Evolutionary conservation across 1,284 basidiomycete genomes (phyloP), one percentile per base, ranked within the genome.

Genomic region (Tilletia indica): DNA sequence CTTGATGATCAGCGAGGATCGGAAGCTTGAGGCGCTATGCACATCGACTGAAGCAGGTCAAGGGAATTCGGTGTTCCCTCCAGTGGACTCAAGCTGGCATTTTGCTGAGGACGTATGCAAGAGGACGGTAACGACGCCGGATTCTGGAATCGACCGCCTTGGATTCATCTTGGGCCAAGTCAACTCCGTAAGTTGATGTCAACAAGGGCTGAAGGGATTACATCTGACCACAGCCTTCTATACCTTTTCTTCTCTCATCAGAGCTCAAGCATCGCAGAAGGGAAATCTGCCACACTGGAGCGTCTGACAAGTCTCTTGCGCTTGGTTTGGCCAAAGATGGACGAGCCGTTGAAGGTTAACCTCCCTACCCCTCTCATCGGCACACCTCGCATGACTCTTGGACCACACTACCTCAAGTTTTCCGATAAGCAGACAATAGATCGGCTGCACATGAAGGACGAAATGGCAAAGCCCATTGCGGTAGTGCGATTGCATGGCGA

Each of bases 401-500:
- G n/a, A 9, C 67, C 67, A 16, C 67, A 68, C 42, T 48, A 48
- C 49, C 45, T 68, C 39, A 45, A 48, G 19, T 51, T 19, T n/a
- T n/a, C n/a, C n/a, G n/a, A n/a, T n/a, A n/a, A n/a, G n/a, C n/a
- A n/a, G n/a, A n/a, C n/a, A n/a, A n/a, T 47, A 19, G 39, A 47
- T 45, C 9, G 67, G 16, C 67, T 68, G 9, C n/a, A 25, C 16
- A 68, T 68, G 67, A 42, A 42, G n/a, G 67, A 14, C 16, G 36
- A 14, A 14, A 68, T 19, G n/a, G 31, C 34, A 34, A 38, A 68
- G 31, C n/a, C 51, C 16, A 54, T 21, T 8, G 34, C 9, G 8
- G 16, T 19, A 5, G 67, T n/a, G n/a, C 67, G 8, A 68, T n/a
- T 68, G 67, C 45, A 45, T 68, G 39, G 67, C 51, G 3, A 36